phyloP scores from a whole-genome alignment of 202 grass and related monocot species.

The Carex arenaria region DNA sequence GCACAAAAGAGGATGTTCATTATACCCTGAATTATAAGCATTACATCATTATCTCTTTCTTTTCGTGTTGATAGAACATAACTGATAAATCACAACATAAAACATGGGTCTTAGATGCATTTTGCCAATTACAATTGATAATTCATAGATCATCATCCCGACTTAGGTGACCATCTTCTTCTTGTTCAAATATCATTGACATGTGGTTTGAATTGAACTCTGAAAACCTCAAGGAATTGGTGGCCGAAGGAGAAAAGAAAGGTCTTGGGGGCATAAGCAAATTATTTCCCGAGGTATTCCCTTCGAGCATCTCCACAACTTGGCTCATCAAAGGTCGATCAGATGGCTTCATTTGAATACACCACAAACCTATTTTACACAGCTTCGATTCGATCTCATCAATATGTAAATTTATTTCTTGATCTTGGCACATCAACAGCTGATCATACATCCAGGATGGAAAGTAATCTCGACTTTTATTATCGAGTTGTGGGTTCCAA shows the following conservation, averaged over 20 bases:
- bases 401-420: slow-evolving; percentile 5
- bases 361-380: slow-evolving; percentile 36
- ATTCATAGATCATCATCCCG: background rate
- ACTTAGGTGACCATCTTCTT: background rate
- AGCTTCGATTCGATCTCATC: slow-evolving; percentile 47
- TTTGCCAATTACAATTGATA: background rate
- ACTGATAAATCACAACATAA: background rate
- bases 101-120: background rate
- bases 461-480: slow-evolving; percentile 36
- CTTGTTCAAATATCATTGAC: background rate
- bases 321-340: slow-evolving; percentile 36
- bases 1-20: background rate
- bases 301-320: slow-evolving; percentile 52
- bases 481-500: background rate
- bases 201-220: background rate
- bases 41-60: background rate
- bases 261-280: slow-evolving; percentile 41
- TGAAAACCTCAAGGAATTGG: background rate
- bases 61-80: background rate
- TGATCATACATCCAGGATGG: slow-evolving; percentile 36
- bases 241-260: slow-evolving; percentile 16
- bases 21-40: background rate
- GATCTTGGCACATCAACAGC: background rate
- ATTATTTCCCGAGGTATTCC: background rate
- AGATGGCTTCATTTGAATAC: slow-evolving; percentile 46